phyloP scores from a whole-genome alignment of 768 basidiomycete genomes.

The Hygrophorus russula region DNA sequence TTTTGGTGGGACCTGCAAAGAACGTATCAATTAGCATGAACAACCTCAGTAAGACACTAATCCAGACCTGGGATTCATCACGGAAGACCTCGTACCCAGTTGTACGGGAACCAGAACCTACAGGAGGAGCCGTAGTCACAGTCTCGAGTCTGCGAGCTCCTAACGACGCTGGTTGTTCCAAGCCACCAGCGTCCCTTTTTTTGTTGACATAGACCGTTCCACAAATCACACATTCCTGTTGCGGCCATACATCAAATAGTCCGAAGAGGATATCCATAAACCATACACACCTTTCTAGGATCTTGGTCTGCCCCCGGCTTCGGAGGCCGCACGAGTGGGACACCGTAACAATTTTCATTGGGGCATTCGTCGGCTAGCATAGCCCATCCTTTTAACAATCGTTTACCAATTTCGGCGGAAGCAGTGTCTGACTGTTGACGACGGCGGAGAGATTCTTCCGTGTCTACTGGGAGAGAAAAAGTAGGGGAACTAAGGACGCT shows the following conservation, averaged over 20 bases:
- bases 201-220: constrained; percentile 46
- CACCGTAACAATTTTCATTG: constrained; percentile 55
- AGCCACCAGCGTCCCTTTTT: constrained; percentile 37
- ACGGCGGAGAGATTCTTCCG: constrained; percentile 51
- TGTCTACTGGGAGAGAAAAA: constrained; percentile 55
- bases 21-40: no score
- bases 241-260: background rate
- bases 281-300: constrained; percentile 29
- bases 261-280: background rate
- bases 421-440: constrained; percentile 76
- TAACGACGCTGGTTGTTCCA: constrained; percentile 30
- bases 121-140: background rate
- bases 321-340: constrained; percentile 77
- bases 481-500: constrained; percentile 47
- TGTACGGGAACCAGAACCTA: background rate
- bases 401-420: constrained; percentile 68
- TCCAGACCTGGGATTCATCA: no score
- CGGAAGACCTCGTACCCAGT: no score
- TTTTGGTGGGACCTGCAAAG: no score
- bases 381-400: constrained; percentile 74
- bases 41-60: no score
- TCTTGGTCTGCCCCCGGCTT: constrained; percentile 48
- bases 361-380: constrained; percentile 87
- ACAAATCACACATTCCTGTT: constrained; percentile 74
- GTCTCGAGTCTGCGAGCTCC: background rate